These are phyloP conservation scores for Pseudonitzschia delicatissima DNA, from an alignment of 108 stramenopile genomes.

Conservation along the genomic window DNA sequence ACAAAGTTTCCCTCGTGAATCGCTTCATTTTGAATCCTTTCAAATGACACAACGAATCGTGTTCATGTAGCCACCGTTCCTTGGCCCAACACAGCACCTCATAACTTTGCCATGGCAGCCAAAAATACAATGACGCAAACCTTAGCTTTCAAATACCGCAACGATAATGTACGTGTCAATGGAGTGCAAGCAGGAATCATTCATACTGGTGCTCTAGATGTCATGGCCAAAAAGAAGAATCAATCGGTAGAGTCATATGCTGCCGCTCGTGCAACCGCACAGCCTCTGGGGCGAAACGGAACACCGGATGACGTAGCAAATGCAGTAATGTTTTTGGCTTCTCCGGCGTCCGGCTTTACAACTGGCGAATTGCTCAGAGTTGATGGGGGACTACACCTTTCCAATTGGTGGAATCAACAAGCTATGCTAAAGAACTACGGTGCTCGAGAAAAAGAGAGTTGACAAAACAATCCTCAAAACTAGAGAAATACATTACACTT, in stretches of 20 bases:
- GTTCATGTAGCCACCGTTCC: constrained; percentile 11
- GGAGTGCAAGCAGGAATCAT: constrained; percentile 14
- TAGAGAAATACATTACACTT: no score
- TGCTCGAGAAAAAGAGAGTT: no score
- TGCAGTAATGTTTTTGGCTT: constrained; percentile 21
- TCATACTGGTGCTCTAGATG: constrained; percentile 24
- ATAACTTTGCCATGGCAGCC: constrained; percentile 19
- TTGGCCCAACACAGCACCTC: constrained; percentile 21
- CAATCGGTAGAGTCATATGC: constrained; percentile 19
- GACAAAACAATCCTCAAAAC: no score
- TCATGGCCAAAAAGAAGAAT: constrained; percentile 24
- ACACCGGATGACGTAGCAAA: constrained; percentile 25
- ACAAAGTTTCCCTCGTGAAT: no score
- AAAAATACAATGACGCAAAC: constrained; percentile 23
- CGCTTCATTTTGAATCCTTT: no score
- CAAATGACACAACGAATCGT: no score
- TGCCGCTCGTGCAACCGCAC: constrained; percentile 14
- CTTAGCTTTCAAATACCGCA: constrained; percentile 22
- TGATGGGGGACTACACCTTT: constrained; percentile 28
- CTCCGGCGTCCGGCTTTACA: constrained; percentile 25
- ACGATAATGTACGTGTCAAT: constrained; percentile 19
- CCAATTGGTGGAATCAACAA: constrained; percentile 26
- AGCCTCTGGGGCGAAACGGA: constrained; percentile 16
- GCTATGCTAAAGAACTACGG: constrained; percentile 10
- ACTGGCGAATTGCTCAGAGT: constrained; percentile 26